These are phyloP conservation scores for Coemansia sp. DNA, from an alignment of 192 early-diverging fungal species.

Conservation along the genomic window DNA sequence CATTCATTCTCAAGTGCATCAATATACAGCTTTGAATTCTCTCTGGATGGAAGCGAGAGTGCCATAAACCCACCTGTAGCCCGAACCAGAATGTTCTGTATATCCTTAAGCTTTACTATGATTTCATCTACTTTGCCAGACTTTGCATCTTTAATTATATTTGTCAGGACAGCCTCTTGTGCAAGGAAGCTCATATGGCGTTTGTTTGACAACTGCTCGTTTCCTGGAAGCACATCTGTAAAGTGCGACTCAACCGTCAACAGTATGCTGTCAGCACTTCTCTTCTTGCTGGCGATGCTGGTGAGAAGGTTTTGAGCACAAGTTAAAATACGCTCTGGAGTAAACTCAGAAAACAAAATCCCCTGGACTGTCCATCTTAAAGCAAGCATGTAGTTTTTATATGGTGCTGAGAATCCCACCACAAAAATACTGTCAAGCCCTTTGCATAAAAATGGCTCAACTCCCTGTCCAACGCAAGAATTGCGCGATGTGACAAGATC, in stretches of 20 bases:
- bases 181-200: constrained; percentile 66
- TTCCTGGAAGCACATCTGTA: constrained; percentile 39
- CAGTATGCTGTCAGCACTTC: constrained; percentile 62
- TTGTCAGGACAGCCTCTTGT: constrained; percentile 66
- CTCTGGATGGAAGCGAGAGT: constrained; percentile 14
- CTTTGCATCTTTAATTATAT: constrained; percentile 34
- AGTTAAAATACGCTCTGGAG: constrained; percentile 66
- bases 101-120: constrained; percentile 10
- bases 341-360: constrained; percentile 70
- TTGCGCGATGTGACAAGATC: constrained; percentile 52
- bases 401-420: constrained; percentile 39
- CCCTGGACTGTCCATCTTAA: constrained; percentile 56
- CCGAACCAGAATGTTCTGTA: constrained; percentile 14
- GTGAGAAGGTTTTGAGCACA: constrained; percentile 69
- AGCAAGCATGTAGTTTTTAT: constrained; percentile 28
- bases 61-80: constrained; percentile 17
- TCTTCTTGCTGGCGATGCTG: constrained; percentile 64
- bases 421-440: constrained; percentile 64
- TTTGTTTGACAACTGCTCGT: constrained; percentile 56
- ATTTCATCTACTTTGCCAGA: constrained; percentile 11
- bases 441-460: constrained; percentile 46
- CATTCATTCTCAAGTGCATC: constrained; percentile 31
- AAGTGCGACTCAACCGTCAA: constrained; percentile 48
- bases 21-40: constrained; percentile 15
- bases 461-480: constrained; percentile 37